phyloP scores from a whole-genome alignment of 139 green algal species.

The Tetradesmus obliquus region DNA sequence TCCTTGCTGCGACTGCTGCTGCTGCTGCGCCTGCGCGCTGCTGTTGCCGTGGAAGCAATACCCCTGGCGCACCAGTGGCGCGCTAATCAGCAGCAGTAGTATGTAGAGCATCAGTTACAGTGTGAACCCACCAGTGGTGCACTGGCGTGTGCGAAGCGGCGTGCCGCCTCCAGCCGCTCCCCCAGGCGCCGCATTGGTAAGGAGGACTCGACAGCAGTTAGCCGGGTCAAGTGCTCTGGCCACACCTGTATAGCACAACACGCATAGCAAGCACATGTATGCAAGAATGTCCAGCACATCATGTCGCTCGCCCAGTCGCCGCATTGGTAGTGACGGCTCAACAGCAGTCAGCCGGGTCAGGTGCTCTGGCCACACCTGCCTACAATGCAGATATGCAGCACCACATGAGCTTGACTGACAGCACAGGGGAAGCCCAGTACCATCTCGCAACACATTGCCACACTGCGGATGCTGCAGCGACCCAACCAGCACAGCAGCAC shows the following conservation, averaged over 20 bases:
- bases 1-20: not conserved
- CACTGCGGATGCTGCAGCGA: too few relatives aligned
- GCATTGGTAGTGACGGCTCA: constrained; percentile 70
- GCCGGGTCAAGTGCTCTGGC: constrained; percentile 9
- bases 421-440: too few relatives aligned
- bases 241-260: constrained; percentile 52
- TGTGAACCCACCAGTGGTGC: constrained; percentile 3
- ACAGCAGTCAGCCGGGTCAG: constrained; percentile 56
- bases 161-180: constrained; percentile 46
- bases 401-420: too few relatives aligned
- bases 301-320: constrained; percentile 52
- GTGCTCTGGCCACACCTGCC: constrained; percentile 54
- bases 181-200: constrained; percentile 71
- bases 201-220: constrained; percentile 72
- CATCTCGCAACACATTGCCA: too few relatives aligned
- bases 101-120: not conserved
- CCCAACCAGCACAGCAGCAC: too few relatives aligned
- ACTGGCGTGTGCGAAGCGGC: not conserved
- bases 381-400: not conserved
- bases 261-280: not conserved
- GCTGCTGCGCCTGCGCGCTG: too few relatives aligned
- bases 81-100: too few relatives aligned
- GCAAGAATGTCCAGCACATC: not conserved
- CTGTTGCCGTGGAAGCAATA: too few relatives aligned
- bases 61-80: too few relatives aligned